Conservation (phyloP, 176 grass and related monocot species). For the Paspalum notatum region DNA sequence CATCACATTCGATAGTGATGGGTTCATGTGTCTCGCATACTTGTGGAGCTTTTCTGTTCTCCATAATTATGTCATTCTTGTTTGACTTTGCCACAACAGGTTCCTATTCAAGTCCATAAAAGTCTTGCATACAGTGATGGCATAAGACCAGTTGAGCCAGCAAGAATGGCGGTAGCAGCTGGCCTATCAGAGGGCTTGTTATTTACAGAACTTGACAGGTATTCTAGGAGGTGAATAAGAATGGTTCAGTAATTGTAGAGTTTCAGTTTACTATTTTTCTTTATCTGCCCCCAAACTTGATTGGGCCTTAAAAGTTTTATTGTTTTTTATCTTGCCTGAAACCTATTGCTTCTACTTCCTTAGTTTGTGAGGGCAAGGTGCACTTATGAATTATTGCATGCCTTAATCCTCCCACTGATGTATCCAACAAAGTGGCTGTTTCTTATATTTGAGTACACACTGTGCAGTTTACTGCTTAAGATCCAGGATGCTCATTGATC, state of each 20-base stretch:
- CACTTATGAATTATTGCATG: not conserved
- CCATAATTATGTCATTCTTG: constrained; percentile 12
- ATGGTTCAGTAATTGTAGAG: not conserved
- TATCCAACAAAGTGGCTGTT: not conserved
- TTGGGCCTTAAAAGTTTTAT: not conserved
- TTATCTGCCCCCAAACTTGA: not conserved
- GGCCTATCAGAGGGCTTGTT: constrained; percentile 63
- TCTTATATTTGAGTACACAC: not conserved
- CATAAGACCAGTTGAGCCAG: constrained; percentile 74
- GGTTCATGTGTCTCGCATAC: not conserved
- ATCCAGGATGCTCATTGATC: not conserved
- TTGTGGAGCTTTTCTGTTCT: not conserved
- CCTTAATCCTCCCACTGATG: not conserved
- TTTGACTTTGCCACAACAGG: constrained; percentile 46
- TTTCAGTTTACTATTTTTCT: not conserved
- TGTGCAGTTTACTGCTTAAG: not conserved
- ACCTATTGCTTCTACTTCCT: not conserved
- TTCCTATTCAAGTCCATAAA: constrained; percentile 88
- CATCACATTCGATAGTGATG: not conserved
- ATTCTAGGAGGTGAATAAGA: constrained; percentile 16
- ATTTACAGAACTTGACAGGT: constrained; percentile 93
- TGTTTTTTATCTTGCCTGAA: not conserved
- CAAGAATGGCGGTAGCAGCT: constrained; percentile 48
- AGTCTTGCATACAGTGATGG: constrained; percentile 86
- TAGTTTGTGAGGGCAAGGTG: not conserved